These are phyloP conservation scores for Podospora pseudoanserina DNA, from an alignment of 495 filamentous ascomycete species.

Conservation along the genomic window DNA sequence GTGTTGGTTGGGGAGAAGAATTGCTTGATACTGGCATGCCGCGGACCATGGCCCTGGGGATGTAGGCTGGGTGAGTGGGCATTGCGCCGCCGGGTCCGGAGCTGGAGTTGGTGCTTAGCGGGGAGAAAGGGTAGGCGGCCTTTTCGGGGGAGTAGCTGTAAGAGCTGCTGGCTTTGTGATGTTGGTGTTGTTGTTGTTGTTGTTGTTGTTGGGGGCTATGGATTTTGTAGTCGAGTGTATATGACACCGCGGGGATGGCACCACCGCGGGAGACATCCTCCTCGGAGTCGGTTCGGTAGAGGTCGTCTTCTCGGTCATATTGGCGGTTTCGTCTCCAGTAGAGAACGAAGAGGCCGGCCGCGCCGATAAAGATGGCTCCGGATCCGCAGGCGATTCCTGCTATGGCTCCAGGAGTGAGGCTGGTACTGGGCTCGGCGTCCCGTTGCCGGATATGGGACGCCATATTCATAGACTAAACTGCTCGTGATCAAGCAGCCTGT, in stretches of 20 bases:
- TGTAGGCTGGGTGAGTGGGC: conserved; percentile 49
- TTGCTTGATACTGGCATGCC: conserved; percentile 15
- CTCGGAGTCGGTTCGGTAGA: conserved; percentile 10
- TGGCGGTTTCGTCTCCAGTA: conserved; percentile 41
- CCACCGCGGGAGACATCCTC: conserved; percentile 6
- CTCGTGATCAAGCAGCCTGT: conserved; percentile 5
- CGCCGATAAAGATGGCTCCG: conserved; percentile 37
- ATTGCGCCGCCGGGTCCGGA: conserved; percentile 28
- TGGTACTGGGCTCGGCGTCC: conserved; percentile 19
- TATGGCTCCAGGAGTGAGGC: conserved; percentile 43
- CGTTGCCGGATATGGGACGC: conserved; percentile 24
- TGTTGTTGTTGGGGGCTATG: conserved; percentile 22
- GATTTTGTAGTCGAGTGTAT: conserved; percentile 36
- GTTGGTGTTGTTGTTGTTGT: conserved; percentile 24
- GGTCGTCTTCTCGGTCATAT: conserved; percentile 23
- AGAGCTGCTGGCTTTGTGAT: conserved; percentile 26
- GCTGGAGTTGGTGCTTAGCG: conserved; percentile 20
- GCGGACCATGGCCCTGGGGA: conserved; percentile 37
- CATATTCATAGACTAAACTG: conserved; percentile 12
- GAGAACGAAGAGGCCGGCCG: conserved; percentile 37
- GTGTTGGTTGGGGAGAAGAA: conserved; percentile 8
- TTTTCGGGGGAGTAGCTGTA: conserved; percentile 25
- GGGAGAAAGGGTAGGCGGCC: conserved; percentile 18
- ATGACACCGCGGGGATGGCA: conserved; percentile 21
- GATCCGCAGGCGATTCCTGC: conserved; percentile 43